Evolutionary conservation across 352 stramenopile genomes (phyloP).

Genomic region (Pythium graminicola): DNA sequence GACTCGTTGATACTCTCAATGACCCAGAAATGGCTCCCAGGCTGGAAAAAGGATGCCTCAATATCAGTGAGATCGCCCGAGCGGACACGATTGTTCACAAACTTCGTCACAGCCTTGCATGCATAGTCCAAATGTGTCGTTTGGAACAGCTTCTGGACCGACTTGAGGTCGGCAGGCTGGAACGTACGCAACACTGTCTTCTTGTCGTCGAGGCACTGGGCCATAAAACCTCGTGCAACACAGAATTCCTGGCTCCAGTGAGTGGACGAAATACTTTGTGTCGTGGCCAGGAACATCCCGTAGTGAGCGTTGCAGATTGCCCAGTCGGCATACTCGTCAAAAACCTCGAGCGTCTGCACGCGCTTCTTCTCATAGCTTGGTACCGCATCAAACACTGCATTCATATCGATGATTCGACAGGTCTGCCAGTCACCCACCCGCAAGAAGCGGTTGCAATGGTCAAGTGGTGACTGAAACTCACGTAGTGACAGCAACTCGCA

Average conservation of each 20-base stretch:
- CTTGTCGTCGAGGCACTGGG: conserved; percentile 12
- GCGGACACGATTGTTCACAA: conserved; percentile 51
- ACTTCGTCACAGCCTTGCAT: conserved; percentile 61
- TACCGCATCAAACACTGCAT: conserved; percentile 38
- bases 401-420: conserved; percentile 59
- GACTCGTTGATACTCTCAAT: conserved; percentile 26
- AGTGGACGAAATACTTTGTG: conserved; percentile 9
- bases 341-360: conserved; percentile 45
- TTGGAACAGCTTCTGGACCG: conserved; percentile 54
- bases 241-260: conserved; percentile 33
- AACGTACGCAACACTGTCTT: conserved; percentile 44
- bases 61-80: conserved; percentile 55
- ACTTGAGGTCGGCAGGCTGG: conserved; percentile 31
- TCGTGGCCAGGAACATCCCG: conserved; percentile 46
- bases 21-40: conserved; percentile 54
- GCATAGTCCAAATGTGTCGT: conserved; percentile 50
- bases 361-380: conserved; percentile 40
- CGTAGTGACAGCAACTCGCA: conserved; percentile 47
- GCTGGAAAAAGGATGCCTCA: conserved; percentile 29
- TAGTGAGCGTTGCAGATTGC: conserved; percentile 62
- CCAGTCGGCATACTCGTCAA: conserved; percentile 70
- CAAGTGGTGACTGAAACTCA: conserved; percentile 29
- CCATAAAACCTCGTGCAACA: not conserved
- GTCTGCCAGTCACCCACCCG: conserved; percentile 27
- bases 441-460: conserved; percentile 38